Conservation (phyloP, 345 rosid species). For the Brassica napus region Da-Ae NC_063447.1:9117501-9118000, state of each 20-base stretch:
- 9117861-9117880: not conserved
- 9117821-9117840: not conserved
- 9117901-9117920: not conserved
- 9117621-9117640: not conserved
- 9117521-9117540: too few species aligned
- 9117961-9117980: not conserved
- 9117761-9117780: not conserved
- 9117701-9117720: not conserved
- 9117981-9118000: not conserved
- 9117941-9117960: conserved; percentile 4
- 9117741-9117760: not conserved
- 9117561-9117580: not conserved
- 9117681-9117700: not conserved
- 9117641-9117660: not conserved
- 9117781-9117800: not conserved
- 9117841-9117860: not conserved
- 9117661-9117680: not conserved
- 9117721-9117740: not conserved
- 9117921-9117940: not conserved
- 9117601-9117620: not conserved
- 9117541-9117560: not conserved
- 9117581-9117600: not conserved
- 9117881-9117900: not conserved
- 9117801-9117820: not conserved
- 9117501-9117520: not conserved